phyloP scores from a whole-genome alignment of 2,329 filamentous ascomycete species.

The Hypoxylon sp. region DNA sequence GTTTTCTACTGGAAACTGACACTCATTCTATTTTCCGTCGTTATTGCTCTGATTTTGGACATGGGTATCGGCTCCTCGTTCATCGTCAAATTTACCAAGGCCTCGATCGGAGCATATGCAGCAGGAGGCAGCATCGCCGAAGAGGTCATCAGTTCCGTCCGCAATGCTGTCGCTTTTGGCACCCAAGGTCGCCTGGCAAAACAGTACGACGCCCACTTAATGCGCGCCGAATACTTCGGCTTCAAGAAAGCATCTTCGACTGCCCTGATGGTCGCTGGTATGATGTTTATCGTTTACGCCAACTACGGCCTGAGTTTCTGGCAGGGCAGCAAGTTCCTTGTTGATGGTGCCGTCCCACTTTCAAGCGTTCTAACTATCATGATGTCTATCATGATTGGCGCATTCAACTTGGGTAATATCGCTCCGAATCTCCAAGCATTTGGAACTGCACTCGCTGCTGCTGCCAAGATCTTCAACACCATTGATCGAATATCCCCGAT shows the following conservation, averaged over 20 bases:
- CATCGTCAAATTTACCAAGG: slow-evolving; percentile 85
- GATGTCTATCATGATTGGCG: slow-evolving; percentile 92
- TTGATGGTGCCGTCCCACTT: slow-evolving; percentile 74
- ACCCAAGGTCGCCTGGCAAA: slow-evolving; percentile 92
- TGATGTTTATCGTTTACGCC: slow-evolving; percentile 87
- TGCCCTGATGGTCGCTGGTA: slow-evolving; percentile 82
- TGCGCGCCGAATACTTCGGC: slow-evolving; percentile 80
- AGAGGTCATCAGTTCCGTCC: slow-evolving; percentile 92
- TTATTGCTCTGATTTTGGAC: slow-evolving; percentile 81
- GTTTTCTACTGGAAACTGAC: slow-evolving; percentile 94
- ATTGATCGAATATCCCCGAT: slow-evolving; percentile 91
- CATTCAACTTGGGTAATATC: slow-evolving; percentile 90
- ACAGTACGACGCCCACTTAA: slow-evolving; percentile 84
- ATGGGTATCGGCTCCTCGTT: slow-evolving; percentile 81
- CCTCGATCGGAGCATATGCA: slow-evolving; percentile 83
- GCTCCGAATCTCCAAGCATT: slow-evolving; percentile 90
- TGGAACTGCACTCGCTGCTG: slow-evolving; percentile 83
- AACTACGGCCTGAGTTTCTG: slow-evolving; percentile 92
- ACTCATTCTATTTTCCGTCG: slow-evolving; percentile 84
- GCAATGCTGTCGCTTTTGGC: slow-evolving; percentile 92
- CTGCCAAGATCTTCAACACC: slow-evolving; percentile 91
- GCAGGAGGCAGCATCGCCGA: slow-evolving; percentile 89
- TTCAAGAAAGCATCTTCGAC: slow-evolving; percentile 80
- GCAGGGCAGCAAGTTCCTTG: slow-evolving; percentile 83
- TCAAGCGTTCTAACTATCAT: slow-evolving; percentile 85